Percentiles rank a stretch among this genome's conserved stretches.
Evolutionary conservation across 441 rosid genomes (phyloP).

Genomic region (California macrophylla): DNA sequence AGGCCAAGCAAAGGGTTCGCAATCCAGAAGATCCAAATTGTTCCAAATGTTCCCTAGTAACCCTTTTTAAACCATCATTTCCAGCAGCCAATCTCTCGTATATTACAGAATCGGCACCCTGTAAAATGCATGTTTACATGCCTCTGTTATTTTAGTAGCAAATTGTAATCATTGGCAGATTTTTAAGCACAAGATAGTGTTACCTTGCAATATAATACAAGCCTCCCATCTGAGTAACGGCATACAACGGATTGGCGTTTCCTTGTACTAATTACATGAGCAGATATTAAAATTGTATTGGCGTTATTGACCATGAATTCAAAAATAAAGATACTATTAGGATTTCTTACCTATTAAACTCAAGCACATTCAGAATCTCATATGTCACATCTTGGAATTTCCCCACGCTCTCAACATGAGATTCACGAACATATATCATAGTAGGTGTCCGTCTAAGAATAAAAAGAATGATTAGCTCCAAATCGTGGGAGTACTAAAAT

Average conservation of each 20-base stretch:
- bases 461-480: conserved; percentile 19
- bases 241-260: conserved; percentile 99
- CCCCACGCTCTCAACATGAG: conserved; percentile 91
- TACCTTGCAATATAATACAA: conserved; percentile 95
- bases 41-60: conserved; percentile 63
- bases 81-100: conserved; percentile 67
- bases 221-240: conserved; percentile 83
- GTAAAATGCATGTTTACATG: conserved; percentile 28
- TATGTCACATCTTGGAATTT: conserved; percentile 66
- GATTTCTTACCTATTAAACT: conserved; percentile 73
- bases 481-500: not conserved
- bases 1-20: conserved; percentile 97
- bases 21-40: conserved; percentile 91
- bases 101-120: conserved; percentile 90
- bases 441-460: conserved; percentile 87
- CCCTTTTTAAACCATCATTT: conserved; percentile 54
- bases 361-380: conserved; percentile 94
- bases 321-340: not conserved
- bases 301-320: conserved; percentile 14
- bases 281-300: conserved; percentile 19
- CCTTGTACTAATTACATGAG: conserved; percentile 60
- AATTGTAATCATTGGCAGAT: not conserved
- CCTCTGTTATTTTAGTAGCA: conserved; percentile 6
- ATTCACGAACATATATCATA: conserved; percentile 81
- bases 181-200: conserved; percentile 18